Conservation (phyloP, 257 asterid genomes). For the Ehretia macrophylla region DNA sequence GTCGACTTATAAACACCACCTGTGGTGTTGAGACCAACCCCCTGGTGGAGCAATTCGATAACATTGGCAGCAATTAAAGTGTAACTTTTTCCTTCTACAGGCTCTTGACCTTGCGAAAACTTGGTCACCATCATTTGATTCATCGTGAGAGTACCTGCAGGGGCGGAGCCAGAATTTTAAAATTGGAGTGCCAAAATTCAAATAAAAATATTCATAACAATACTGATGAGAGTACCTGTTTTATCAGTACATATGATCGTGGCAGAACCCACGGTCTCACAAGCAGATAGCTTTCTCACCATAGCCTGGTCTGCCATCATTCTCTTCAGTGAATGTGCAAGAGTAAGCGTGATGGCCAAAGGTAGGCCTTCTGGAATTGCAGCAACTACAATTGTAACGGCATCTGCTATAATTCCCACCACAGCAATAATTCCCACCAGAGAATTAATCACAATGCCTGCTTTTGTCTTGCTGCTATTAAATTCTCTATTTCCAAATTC, state of each 20-base stretch:
- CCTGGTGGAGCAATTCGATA: slow-evolving; percentile 34
- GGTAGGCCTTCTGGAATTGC: slow-evolving; percentile 62
- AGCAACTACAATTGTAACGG: slow-evolving; percentile 46
- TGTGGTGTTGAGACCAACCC: slow-evolving; percentile 46
- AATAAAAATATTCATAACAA: no score
- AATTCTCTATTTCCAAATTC: slow-evolving; percentile 32
- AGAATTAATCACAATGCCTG: slow-evolving; percentile 33
- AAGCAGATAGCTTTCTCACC: slow-evolving; percentile 53
- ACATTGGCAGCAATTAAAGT: slow-evolving; percentile 14
- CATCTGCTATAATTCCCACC: slow-evolving; percentile 38
- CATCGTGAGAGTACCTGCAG: slow-evolving; percentile 38
- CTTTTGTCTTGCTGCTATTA: slow-evolving; percentile 25
- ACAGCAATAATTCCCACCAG: no score
- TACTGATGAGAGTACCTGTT: no score
- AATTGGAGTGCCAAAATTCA: no score
- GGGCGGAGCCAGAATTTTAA: no score
- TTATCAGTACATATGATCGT: slow-evolving; percentile 47
- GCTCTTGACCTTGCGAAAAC: slow-evolving; percentile 34
- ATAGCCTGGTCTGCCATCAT: slow-evolving; percentile 59
- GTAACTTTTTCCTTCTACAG: neutral
- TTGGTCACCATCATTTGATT: slow-evolving; percentile 44
- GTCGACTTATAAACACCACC: slow-evolving; percentile 30
- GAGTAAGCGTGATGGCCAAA: slow-evolving; percentile 50
- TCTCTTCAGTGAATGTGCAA: slow-evolving; percentile 50
- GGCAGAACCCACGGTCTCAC: slow-evolving; percentile 58